Conservation (phyloP, 495 filamentous ascomycete genomes). For the Talaromyces trachyspermus region DNA sequence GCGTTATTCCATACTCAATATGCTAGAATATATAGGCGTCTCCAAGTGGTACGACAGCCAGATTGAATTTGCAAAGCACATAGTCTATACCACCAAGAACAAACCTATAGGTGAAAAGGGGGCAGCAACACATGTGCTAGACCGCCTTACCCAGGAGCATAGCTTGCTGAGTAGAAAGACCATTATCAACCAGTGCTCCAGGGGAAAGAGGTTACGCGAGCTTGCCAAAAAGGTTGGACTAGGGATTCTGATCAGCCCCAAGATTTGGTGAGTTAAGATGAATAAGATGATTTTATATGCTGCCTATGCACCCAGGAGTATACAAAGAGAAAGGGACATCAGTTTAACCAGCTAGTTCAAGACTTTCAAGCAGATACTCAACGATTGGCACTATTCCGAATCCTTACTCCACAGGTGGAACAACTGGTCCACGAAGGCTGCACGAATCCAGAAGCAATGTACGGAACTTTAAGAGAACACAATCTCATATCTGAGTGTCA, state of each 20-base stretch:
- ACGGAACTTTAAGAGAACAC: not conserved
- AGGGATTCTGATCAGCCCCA: not conserved
- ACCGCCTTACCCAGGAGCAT: not conserved
- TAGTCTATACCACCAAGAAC: not conserved
- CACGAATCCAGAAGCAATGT: not conserved
- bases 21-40: constrained; percentile 3
- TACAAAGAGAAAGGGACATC: not conserved
- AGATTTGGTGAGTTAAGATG: not conserved
- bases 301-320: not conserved
- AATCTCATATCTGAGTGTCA: not conserved
- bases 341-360: not conserved
- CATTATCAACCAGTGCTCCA: constrained; percentile 1
- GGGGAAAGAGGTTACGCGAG: not conserved
- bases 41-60: not conserved
- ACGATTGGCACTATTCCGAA: not conserved
- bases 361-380: not conserved
- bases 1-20: constrained; percentile 1
- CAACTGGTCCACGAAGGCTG: not conserved
- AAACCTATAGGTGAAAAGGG: constrained; percentile 1
- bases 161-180: not conserved
- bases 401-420: not conserved
- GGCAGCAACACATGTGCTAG: not conserved
- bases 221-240: not conserved
- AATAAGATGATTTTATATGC: not conserved
- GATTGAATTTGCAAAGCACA: not conserved